These are phyloP conservation scores for Microbotryomycetes sp. DNA, from an alignment of 1,284 basidiomycete genomes.

Conservation along the genomic window DNA sequence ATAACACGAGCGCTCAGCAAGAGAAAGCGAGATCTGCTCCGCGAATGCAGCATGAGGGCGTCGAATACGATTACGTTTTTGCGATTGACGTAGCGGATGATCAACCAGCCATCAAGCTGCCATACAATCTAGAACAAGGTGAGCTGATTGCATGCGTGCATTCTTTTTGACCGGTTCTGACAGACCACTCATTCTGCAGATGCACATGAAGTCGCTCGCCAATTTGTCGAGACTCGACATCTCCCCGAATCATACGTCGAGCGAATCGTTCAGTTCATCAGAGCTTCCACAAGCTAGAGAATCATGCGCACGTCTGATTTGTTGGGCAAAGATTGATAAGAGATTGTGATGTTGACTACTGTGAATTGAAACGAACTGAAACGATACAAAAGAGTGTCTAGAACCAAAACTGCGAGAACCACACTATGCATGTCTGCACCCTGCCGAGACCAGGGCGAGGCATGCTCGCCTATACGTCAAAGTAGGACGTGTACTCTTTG, in stretches of 20 bases:
- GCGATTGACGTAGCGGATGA: constrained; percentile 95
- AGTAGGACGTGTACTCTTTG: too few relatives aligned
- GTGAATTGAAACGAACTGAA: too few relatives aligned
- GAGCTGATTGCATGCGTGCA: background rate
- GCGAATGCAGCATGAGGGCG: constrained; percentile 52
- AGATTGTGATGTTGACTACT: too few relatives aligned
- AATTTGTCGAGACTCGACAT: constrained; percentile 75
- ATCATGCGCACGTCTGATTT: too few relatives aligned
- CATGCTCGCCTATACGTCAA: too few relatives aligned
- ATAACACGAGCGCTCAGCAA: background rate
- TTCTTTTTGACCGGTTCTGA: background rate
- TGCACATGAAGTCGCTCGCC: constrained; percentile 77
- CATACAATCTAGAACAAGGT: constrained; percentile 58
- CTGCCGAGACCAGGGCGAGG: too few relatives aligned
- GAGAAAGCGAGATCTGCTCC: background rate
- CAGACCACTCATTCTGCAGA: constrained; percentile 47
- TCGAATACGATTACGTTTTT: constrained; percentile 96
- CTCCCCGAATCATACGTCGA: constrained; percentile 77
- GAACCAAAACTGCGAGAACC: too few relatives aligned
- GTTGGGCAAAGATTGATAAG: too few relatives aligned
- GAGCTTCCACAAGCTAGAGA: background rate
- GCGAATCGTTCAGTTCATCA: constrained; percentile 86
- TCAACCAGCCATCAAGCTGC: constrained; percentile 82
- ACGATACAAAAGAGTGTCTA: too few relatives aligned
- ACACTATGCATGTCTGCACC: too few relatives aligned